Evolutionary conservation across 129 eudicot genomes (phyloP).

Genomic region (Pulicaria dysenterica): DNA sequence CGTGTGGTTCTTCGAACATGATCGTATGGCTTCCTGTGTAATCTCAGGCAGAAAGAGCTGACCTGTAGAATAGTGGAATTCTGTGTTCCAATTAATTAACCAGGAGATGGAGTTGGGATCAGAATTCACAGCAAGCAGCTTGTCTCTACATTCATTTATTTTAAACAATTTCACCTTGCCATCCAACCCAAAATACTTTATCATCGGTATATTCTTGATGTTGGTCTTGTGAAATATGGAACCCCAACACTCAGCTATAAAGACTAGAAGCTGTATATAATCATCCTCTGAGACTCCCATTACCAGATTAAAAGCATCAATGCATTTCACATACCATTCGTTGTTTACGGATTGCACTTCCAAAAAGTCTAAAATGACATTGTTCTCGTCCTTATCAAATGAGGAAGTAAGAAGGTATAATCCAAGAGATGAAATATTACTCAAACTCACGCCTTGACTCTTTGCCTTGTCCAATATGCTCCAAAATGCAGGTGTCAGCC

Average conservation of each 20-base stretch:
- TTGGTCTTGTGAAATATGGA: conserved; percentile 36
- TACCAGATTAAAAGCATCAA: conserved; percentile 47
- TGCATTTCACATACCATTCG: conserved; percentile 64
- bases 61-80: conserved; percentile 22
- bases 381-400: conserved; percentile 43
- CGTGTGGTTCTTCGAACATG: conserved; percentile 15
- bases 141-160: conserved; percentile 14
- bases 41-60: conserved; percentile 37
- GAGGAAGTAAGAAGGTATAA: conserved; percentile 39
- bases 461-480: conserved; percentile 36
- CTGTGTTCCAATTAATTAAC: conserved; percentile 52
- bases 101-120: conserved; percentile 31
- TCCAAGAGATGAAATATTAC: conserved; percentile 53
- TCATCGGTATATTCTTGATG: conserved; percentile 39
- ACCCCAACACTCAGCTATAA: conserved; percentile 47
- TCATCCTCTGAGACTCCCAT: conserved; percentile 45
- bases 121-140: conserved; percentile 30
- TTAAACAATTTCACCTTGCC: conserved; percentile 36
- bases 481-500: conserved; percentile 49
- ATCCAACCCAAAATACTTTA: conserved; percentile 41
- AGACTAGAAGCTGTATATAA: conserved; percentile 47
- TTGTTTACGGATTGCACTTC: conserved; percentile 36
- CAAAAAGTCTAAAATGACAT: conserved; percentile 36
- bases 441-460: conserved; percentile 33
- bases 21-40: conserved; percentile 35